Evolutionary conservation across 495 filamentous ascomycete genomes (phyloP).

Genomic region (Patellaria atrata): DNA sequence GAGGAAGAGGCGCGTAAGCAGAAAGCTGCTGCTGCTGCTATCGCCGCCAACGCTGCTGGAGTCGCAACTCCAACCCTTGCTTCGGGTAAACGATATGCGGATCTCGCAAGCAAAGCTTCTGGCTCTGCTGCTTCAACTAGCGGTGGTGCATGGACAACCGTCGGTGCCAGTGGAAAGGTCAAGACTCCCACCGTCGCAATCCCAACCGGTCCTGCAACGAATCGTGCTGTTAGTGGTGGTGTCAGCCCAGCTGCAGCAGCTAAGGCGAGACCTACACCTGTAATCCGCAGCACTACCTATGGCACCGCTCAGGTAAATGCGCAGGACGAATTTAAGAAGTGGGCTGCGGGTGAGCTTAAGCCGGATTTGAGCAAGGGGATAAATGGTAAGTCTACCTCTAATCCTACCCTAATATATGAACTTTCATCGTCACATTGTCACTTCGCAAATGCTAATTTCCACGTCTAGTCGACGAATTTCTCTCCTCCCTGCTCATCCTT

Average conservation of each 20-base stretch:
- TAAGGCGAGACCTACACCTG: conserved; percentile 30
- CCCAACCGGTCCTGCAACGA: conserved; percentile 33
- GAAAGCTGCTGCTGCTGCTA: conserved; percentile 38
- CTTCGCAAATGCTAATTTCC: background rate
- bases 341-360: conserved; percentile 62
- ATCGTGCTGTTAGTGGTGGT: conserved; percentile 31
- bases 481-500: conserved; percentile 54
- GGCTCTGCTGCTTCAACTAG: conserved; percentile 24
- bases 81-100: conserved; percentile 81
- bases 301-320: conserved; percentile 40
- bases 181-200: conserved; percentile 50
- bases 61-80: conserved; percentile 30
- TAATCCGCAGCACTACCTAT: conserved; percentile 27
- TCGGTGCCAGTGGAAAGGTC: conserved; percentile 85
- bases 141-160: conserved; percentile 78
- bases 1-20: conserved; percentile 89
- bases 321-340: conserved; percentile 83
- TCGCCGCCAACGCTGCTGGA: conserved; percentile 32
- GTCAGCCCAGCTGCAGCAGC: conserved; percentile 27
- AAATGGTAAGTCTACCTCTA: conserved; percentile 33
- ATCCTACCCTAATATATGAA: background rate
- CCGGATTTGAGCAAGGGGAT: conserved; percentile 46
- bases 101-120: conserved; percentile 70
- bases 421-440: background rate
- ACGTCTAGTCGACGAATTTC: conserved; percentile 56